Percentiles rank a stretch among this genome's conserved stretches.
Evolutionary conservation across 176 grass and related monocot genomes (phyloP).

Genomic region (Zoysia pacifica): DNA sequence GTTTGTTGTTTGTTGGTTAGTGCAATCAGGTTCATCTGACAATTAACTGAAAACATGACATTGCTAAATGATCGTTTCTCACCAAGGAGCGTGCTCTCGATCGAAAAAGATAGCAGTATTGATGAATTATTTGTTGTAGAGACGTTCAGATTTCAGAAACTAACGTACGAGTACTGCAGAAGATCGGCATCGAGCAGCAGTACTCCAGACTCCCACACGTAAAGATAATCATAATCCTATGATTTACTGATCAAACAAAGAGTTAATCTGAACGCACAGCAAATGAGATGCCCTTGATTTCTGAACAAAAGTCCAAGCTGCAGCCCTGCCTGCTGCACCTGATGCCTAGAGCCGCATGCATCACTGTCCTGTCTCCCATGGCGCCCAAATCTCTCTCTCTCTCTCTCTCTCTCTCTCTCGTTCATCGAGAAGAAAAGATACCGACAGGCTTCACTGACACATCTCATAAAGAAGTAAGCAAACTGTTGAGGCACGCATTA

Average conservation of each 20-base stretch:
- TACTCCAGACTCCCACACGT: neutral
- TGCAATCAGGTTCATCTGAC: too few relatives aligned
- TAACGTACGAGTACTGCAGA: neutral
- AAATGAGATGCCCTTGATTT: conserved; percentile 42
- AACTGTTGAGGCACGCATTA: conserved; percentile 34
- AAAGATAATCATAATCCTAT: conserved; percentile 30
- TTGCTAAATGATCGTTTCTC: too few relatives aligned
- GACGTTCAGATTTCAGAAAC: too few relatives aligned
- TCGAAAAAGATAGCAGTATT: too few relatives aligned
- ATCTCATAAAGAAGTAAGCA: conserved; percentile 39
- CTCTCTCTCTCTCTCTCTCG: neutral
- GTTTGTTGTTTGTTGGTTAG: neutral
- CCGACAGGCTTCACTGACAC: conserved; percentile 44
- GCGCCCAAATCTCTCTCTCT: neutral
- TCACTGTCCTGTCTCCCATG: conserved; percentile 29
- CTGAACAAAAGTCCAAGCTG: conserved; percentile 32
- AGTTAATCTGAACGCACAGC: conserved; percentile 17
- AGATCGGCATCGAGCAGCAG: neutral
- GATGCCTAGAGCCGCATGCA: conserved; percentile 41
- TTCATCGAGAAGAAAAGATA: conserved; percentile 12
- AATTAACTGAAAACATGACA: too few relatives aligned
- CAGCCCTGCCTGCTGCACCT: conserved; percentile 15
- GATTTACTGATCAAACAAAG: neutral
- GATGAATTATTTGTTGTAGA: too few relatives aligned
- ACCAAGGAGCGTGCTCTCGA: too few relatives aligned